phyloP scores from a whole-genome alignment of 23 red algal genomes.

The Cyanidium caldarium region DNA sequence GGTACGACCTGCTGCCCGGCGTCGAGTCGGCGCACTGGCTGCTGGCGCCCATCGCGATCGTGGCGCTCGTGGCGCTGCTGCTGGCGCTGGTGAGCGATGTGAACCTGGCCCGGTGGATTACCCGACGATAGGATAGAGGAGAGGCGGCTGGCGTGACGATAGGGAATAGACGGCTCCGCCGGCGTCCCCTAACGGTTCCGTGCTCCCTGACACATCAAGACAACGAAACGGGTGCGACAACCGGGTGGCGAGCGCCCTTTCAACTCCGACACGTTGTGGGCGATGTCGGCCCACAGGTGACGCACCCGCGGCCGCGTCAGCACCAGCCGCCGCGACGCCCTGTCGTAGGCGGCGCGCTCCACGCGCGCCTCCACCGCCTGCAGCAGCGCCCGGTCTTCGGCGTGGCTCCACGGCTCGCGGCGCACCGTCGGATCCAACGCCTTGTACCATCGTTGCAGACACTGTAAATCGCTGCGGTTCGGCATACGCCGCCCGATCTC shows the following conservation, averaged over 20 bases:
- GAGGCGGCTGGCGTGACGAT: too few relatives aligned
- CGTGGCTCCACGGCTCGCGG: not conserved
- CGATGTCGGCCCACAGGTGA: too few relatives aligned
- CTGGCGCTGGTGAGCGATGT: not conserved
- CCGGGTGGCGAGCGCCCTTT: too few relatives aligned
- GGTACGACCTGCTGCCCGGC: constrained; percentile 81
- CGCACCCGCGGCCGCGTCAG: too few relatives aligned
- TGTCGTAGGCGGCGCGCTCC: too few relatives aligned
- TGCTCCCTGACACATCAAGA: too few relatives aligned
- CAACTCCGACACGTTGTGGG: too few relatives aligned
- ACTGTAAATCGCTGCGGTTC: not conserved
- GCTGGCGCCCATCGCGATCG: not conserved
- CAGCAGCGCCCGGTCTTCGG: not conserved
- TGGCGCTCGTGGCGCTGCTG: not conserved
- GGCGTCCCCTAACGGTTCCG: too few relatives aligned
- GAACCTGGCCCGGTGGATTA: not conserved
- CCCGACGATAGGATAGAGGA: too few relatives aligned
- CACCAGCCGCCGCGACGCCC: too few relatives aligned
- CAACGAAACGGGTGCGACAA: too few relatives aligned
- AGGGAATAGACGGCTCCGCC: too few relatives aligned
- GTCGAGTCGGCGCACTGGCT: constrained; percentile 30
- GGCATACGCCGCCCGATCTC: not conserved
- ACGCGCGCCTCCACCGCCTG: not conserved
- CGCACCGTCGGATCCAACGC: not conserved
- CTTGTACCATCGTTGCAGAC: not conserved